phyloP scores from a whole-genome alignment of 2,329 filamentous ascomycete species.

The Talaromyces sp. region DNA sequence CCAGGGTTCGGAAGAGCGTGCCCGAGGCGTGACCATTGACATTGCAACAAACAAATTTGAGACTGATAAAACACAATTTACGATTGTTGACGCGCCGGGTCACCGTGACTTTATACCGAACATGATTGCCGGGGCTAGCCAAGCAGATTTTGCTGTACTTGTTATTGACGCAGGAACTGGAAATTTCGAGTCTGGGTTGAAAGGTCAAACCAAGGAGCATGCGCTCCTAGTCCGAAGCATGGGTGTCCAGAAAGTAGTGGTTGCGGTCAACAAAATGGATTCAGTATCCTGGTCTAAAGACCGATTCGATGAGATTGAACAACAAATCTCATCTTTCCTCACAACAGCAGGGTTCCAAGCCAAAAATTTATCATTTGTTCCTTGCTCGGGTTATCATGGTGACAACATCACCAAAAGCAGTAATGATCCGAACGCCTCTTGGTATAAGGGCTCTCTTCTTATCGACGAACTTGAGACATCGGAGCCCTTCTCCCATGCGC shows the following conservation, averaged over 20 bases:
- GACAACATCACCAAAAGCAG: conserved; percentile 67
- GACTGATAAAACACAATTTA: conserved; percentile 80
- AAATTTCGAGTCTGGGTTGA: conserved; percentile 88
- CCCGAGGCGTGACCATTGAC: conserved; percentile 90
- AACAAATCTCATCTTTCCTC: conserved; percentile 79
- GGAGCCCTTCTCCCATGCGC: conserved; percentile 64
- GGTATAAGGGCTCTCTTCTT: conserved; percentile 78
- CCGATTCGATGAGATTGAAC: conserved; percentile 77
- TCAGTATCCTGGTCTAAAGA: conserved; percentile 76
- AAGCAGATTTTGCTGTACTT: conserved; percentile 91
- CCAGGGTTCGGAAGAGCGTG: conserved; percentile 82
- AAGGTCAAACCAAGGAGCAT: conserved; percentile 92
- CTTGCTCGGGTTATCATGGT: conserved; percentile 82
- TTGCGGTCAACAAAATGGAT: conserved; percentile 95
- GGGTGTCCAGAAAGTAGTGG: conserved; percentile 80
- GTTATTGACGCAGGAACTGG: conserved; percentile 89
- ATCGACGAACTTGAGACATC: conserved; percentile 82
- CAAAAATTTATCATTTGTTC: conserved; percentile 81
- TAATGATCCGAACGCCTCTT: conserved; percentile 53
- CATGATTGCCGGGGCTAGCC: conserved; percentile 95
- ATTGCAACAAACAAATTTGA: conserved; percentile 94
- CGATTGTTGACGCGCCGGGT: conserved; percentile 90
- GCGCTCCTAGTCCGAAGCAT: conserved; percentile 84
- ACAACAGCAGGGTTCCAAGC: conserved; percentile 73
- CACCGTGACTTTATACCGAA: conserved; percentile 96